These are phyloP conservation scores for Biscutella laevigata DNA, from an alignment of 441 rosid genomes.

Conservation along the genomic window DNA sequence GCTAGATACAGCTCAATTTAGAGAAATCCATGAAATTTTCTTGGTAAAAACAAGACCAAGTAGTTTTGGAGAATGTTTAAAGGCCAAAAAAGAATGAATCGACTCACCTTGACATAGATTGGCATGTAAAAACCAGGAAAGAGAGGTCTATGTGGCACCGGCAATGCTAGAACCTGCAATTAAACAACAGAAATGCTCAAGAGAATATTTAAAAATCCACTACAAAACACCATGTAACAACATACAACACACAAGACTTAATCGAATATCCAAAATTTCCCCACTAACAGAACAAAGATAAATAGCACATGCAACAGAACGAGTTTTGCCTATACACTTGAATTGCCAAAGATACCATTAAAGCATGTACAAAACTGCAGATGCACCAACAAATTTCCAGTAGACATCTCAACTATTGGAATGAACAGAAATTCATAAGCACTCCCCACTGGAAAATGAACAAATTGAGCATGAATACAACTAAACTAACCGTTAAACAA, in stretches of 20 bases:
- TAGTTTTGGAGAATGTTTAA: background rate
- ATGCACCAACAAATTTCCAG: background rate
- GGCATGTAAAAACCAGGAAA: conserved; percentile 99
- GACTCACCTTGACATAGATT: conserved; percentile 80
- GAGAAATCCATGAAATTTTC: background rate
- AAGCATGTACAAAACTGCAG: background rate
- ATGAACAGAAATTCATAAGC: background rate
- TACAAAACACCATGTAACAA: background rate
- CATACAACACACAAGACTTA: background rate
- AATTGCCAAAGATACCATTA: background rate
- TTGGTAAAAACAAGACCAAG: background rate
- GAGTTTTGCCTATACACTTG: background rate
- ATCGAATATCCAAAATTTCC: background rate
- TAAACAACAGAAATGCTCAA: background rate
- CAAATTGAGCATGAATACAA: background rate
- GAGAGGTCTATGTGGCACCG: conserved; percentile 84
- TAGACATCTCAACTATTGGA: too few species aligned
- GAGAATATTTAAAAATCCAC: too few species aligned
- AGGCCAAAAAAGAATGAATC: background rate
- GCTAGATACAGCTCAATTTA: background rate
- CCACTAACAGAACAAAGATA: background rate
- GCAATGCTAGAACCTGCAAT: conserved; percentile 60
- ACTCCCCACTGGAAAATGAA: too few species aligned
- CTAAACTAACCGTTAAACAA: conserved; percentile 61
- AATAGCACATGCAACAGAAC: conserved; percentile 3